phyloP scores from a whole-genome alignment of 768 basidiomycete species.

The Collybiopsis confluens region DNA sequence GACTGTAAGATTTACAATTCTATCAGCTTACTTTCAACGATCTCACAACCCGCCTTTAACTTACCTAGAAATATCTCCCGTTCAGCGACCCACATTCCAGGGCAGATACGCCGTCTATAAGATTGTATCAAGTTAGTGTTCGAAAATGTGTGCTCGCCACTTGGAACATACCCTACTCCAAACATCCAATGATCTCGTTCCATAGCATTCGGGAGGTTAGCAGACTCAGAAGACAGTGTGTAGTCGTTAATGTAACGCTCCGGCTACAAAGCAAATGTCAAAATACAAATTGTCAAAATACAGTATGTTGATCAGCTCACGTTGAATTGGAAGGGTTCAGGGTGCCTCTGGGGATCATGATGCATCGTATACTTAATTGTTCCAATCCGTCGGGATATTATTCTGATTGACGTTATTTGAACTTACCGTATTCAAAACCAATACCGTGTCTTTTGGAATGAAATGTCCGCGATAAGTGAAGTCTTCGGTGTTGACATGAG shows the following conservation, averaged over 20 bases:
- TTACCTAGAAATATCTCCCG: slow-evolving; percentile 25
- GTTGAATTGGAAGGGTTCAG: slow-evolving; percentile 21
- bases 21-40: too few species aligned
- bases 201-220: slow-evolving; percentile 22
- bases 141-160: not conserved
- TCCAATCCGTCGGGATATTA: too few species aligned
- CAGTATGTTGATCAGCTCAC: not conserved
- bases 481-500: slow-evolving; percentile 34
- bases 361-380: slow-evolving; percentile 16
- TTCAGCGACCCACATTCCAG: slow-evolving; percentile 31
- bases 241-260: slow-evolving; percentile 30
- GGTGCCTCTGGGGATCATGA: slow-evolving; percentile 23
- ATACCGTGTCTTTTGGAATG: slow-evolving; percentile 35
- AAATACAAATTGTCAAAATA: not conserved
- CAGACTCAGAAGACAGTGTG: slow-evolving; percentile 25
- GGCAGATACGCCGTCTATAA: slow-evolving; percentile 26
- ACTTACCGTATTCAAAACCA: slow-evolving; percentile 29
- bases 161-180: slow-evolving; percentile 27
- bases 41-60: too few species aligned
- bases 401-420: too few species aligned
- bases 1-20: slow-evolving; percentile 11
- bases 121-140: not conserved
- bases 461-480: slow-evolving; percentile 36
- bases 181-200: slow-evolving; percentile 34
- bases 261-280: too few species aligned